These are phyloP conservation scores for Sugiyamaella japonica DNA, from an alignment of 1,139 yeast genomes.

Conservation along the genomic window DNA sequence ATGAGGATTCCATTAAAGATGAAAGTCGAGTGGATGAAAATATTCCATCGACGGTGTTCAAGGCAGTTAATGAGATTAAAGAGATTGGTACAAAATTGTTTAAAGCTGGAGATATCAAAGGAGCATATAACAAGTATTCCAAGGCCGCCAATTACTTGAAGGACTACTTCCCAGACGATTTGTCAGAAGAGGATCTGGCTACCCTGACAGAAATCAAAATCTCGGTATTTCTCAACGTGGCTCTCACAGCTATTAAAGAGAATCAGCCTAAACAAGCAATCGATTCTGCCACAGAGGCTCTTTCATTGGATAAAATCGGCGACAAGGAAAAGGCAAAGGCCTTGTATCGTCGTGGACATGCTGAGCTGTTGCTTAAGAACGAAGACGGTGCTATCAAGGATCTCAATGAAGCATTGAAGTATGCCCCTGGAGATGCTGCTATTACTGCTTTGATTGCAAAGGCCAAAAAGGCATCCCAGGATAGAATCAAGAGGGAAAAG, in stretches of 20 bases:
- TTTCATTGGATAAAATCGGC: constrained; percentile 61
- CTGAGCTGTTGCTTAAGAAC: constrained; percentile 46
- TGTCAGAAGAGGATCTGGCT: constrained; percentile 47
- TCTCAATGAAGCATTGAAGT: constrained; percentile 61
- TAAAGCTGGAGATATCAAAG: constrained; percentile 58
- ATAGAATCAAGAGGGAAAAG: constrained; percentile 66
- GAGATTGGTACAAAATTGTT: constrained; percentile 74
- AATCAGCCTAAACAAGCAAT: constrained; percentile 58
- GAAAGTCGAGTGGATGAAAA: constrained; percentile 63
- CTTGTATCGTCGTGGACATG: constrained; percentile 71
- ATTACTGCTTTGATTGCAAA: constrained; percentile 65
- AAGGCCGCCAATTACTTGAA: constrained; percentile 68
- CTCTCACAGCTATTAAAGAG: constrained; percentile 71
- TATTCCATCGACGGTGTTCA: constrained; percentile 62
- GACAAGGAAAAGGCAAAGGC: constrained; percentile 81
- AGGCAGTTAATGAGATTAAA: constrained; percentile 67
- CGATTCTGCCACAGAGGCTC: constrained; percentile 62
- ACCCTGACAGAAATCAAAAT: constrained; percentile 52
- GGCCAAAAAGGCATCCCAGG: constrained; percentile 54
- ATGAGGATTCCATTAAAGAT: constrained; percentile 74
- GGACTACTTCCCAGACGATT: constrained; percentile 63
- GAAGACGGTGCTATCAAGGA: constrained; percentile 67
- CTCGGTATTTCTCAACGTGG: constrained; percentile 67
- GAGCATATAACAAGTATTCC: constrained; percentile 63
- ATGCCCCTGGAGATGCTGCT: constrained; percentile 73